Percentiles rank a stretch among this genome's conserved stretches.
Conservation (phyloP, 805 yeast species). For the Saccharomycopsis oosterbeekiorum region DNA sequence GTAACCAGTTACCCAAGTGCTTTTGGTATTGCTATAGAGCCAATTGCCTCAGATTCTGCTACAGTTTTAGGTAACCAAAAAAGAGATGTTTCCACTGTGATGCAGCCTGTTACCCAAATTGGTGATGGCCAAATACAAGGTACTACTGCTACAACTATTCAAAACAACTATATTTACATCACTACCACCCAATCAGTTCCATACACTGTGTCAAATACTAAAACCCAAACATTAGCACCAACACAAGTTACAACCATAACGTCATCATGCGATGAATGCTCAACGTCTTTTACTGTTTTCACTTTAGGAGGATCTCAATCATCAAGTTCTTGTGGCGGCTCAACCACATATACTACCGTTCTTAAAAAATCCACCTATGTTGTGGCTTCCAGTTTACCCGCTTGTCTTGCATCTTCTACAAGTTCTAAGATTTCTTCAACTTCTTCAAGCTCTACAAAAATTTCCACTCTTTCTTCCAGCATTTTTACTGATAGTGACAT, state of each 20-base stretch:
- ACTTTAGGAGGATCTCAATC: slow-evolving; percentile 18
- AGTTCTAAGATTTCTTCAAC: background rate
- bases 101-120: slow-evolving; percentile 18
- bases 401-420: slow-evolving; percentile 1
- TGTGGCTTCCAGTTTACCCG: slow-evolving; percentile 10
- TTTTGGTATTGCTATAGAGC: slow-evolving; percentile 35
- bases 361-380: slow-evolving; percentile 14
- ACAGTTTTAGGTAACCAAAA: slow-evolving; percentile 9
- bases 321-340: slow-evolving; percentile 9
- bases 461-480: background rate
- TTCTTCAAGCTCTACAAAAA: background rate
- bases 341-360: slow-evolving; percentile 14
- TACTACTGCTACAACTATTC: slow-evolving; percentile 24
- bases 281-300: slow-evolving; percentile 15
- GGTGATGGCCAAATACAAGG: slow-evolving; percentile 21
- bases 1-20: slow-evolving; percentile 28
- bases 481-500: slow-evolving; percentile 6
- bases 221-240: slow-evolving; percentile 19
- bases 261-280: slow-evolving; percentile 14
- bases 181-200: slow-evolving; percentile 17
- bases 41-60: slow-evolving; percentile 22
- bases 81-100: slow-evolving; percentile 23
- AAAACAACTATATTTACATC: slow-evolving; percentile 12
- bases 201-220: slow-evolving; percentile 6
- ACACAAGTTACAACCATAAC: slow-evolving; percentile 20